Conservation (phyloP, 1,284 basidiomycete species). For the Polyporus tsugae region DNA sequence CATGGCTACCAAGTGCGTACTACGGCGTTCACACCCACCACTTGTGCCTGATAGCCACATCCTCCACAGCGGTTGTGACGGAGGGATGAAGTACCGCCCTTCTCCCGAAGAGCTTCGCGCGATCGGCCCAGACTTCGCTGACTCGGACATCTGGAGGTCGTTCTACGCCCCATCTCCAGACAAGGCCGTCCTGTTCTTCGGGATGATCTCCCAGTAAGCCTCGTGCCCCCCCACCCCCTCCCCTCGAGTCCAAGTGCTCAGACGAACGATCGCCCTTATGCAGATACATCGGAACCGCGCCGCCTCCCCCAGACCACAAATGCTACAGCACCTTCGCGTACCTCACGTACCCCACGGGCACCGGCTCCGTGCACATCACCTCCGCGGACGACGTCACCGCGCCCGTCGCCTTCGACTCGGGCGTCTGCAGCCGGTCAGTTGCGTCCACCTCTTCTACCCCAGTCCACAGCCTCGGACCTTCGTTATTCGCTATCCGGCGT, state of each 20-base stretch:
- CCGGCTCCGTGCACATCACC: constrained; percentile 53
- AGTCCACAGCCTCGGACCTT: too few relatives aligned
- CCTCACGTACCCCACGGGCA: constrained; percentile 48
- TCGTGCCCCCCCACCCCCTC: not conserved
- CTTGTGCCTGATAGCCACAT: not conserved
- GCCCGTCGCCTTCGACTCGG: constrained; percentile 46
- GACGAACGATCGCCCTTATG: not conserved
- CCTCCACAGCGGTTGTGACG: constrained; percentile 48
- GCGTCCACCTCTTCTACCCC: not conserved
- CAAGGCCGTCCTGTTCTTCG: constrained; percentile 51
- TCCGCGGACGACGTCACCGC: constrained; percentile 47
- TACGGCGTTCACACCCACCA: not conserved
- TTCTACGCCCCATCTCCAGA: constrained; percentile 52
- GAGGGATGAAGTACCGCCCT: constrained; percentile 58
- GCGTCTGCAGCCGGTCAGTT: constrained; percentile 19
- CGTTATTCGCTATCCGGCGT: not conserved
- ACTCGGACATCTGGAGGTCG: constrained; percentile 45
- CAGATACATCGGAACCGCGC: constrained; percentile 12
- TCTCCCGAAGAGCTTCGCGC: constrained; percentile 47
- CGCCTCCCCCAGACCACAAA: not conserved
- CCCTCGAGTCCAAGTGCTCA: not conserved
- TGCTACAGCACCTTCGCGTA: constrained; percentile 11
- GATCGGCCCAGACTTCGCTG: constrained; percentile 51
- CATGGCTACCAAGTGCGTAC: constrained; percentile 54
- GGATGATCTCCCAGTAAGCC: constrained; percentile 19